Evolutionary conservation across 1,139 yeast species (phyloP).

Genomic region (Lodderomyces beijingensis): DNA sequence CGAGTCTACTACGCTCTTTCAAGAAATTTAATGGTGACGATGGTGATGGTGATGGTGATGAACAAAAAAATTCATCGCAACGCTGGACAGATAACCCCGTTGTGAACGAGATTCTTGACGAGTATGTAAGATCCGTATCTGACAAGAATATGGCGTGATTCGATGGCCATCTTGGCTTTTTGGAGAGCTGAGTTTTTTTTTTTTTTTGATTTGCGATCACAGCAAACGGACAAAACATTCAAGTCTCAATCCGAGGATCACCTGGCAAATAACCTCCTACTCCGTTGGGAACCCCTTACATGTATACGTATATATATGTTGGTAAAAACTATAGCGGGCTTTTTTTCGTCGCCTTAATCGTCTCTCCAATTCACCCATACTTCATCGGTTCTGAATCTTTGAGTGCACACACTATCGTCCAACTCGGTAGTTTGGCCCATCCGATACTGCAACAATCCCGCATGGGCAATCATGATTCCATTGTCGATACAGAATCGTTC

Average conservation of each 20-base stretch:
- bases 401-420: constrained; percentile 81
- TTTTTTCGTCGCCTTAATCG: constrained; percentile 25
- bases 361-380: constrained; percentile 89
- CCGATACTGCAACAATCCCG: constrained; percentile 83
- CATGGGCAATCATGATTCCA: constrained; percentile 99
- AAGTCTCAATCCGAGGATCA: constrained; percentile 11
- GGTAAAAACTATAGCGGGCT: too few relatives aligned
- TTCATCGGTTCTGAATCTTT: constrained; percentile 89
- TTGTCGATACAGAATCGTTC: constrained; percentile 96
- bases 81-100: constrained; percentile 8
- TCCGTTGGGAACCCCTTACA: too few relatives aligned
- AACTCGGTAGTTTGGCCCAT: constrained; percentile 68
- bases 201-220: constrained; percentile 22
- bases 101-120: constrained; percentile 8
- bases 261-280: neutral
- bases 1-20: constrained; percentile 44
- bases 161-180: constrained; percentile 13
- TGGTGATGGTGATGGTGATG: neutral
- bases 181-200: constrained; percentile 10
- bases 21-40: constrained; percentile 4
- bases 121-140: constrained; percentile 34
- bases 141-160: constrained; percentile 16
- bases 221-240: constrained; percentile 7
- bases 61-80: neutral
- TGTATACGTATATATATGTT: too few relatives aligned